Evolutionary conservation across 139 green algal species (phyloP).

Genomic region (Chloropicon primus): DNA sequence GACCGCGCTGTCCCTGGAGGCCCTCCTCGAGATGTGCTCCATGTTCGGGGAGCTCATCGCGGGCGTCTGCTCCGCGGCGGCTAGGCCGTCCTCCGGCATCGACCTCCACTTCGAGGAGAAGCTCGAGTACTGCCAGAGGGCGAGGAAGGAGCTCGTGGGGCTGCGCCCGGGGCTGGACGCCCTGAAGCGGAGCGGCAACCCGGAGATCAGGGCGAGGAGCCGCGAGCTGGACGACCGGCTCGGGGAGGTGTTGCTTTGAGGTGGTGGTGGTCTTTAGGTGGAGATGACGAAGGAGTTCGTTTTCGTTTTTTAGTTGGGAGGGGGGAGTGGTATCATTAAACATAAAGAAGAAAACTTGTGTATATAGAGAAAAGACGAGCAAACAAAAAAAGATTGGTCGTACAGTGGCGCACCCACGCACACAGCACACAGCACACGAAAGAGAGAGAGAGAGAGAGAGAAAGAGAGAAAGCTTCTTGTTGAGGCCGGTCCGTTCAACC

Average conservation of each 20-base stretch:
- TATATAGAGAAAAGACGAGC: too few species aligned
- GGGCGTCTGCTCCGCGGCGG: constrained; percentile 18
- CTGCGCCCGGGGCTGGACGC: constrained; percentile 12
- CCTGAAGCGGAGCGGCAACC: background rate
- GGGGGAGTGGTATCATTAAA: too few species aligned
- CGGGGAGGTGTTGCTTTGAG: background rate
- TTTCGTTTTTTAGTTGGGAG: too few species aligned
- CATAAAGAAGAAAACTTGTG: too few species aligned
- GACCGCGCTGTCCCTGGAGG: constrained; percentile 7
- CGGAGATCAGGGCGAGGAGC: background rate
- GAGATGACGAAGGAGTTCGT: too few species aligned
- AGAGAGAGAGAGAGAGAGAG: too few species aligned
- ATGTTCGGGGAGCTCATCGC: constrained; percentile 27
- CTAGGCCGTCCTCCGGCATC: constrained; percentile 21
- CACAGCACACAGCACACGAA: too few species aligned
- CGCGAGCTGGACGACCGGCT: background rate
- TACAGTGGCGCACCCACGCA: too few species aligned
- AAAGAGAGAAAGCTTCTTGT: too few species aligned
- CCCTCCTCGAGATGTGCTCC: constrained; percentile 9
- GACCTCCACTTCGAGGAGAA: constrained; percentile 47
- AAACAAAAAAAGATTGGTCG: too few species aligned
- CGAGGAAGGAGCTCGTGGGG: constrained; percentile 25
- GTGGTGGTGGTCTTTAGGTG: too few species aligned
- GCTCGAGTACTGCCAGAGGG: constrained; percentile 22
- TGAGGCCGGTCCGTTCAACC: too few species aligned